These are phyloP conservation scores for Colletotrichum gloeosporioides DNA, from an alignment of 2,329 filamentous ascomycete genomes.

Conservation along the genomic window DNA sequence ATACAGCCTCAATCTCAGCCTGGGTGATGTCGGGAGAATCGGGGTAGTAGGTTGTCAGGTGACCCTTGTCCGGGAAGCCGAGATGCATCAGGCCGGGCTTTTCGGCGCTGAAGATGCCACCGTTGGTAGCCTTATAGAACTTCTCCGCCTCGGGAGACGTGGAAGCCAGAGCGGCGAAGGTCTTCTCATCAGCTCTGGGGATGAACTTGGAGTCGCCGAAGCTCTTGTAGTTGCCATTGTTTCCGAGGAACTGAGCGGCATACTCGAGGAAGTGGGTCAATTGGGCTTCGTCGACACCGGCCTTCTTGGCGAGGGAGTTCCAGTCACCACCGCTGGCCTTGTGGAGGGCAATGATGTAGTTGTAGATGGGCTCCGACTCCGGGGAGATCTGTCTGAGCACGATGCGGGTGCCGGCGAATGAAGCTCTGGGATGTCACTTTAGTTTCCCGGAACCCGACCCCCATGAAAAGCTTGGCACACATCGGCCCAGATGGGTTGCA, in stretches of 20 bases:
- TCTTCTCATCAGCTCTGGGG: constrained; percentile 69
- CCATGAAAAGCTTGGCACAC: constrained; percentile 5
- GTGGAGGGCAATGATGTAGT: constrained; percentile 79
- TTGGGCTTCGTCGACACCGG: constrained; percentile 67
- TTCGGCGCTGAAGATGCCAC: constrained; percentile 74
- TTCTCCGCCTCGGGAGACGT: constrained; percentile 64
- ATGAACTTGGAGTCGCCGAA: constrained; percentile 88
- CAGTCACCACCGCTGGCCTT: constrained; percentile 72
- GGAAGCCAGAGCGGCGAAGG: constrained; percentile 68
- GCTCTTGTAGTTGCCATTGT: constrained; percentile 85
- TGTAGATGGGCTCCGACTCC: constrained; percentile 81
- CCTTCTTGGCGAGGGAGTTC: constrained; percentile 68
- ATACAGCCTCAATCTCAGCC: constrained; percentile 74
- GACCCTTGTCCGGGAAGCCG: constrained; percentile 75
- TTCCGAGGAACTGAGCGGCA: constrained; percentile 78
- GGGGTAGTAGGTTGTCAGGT: constrained; percentile 85
- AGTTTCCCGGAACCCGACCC: not conserved
- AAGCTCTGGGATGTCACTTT: constrained; percentile 58
- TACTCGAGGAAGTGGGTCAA: constrained; percentile 77
- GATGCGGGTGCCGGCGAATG: constrained; percentile 78
- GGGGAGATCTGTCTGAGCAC: constrained; percentile 83
- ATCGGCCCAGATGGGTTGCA: not conserved
- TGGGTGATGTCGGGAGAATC: constrained; percentile 77
- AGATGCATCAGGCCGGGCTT: constrained; percentile 73
- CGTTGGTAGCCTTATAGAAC: constrained; percentile 71